Base-by-base conservation (phyloP, 768 basidiomycete genomes). In the Psilocybe subaeruginosa region DNA sequence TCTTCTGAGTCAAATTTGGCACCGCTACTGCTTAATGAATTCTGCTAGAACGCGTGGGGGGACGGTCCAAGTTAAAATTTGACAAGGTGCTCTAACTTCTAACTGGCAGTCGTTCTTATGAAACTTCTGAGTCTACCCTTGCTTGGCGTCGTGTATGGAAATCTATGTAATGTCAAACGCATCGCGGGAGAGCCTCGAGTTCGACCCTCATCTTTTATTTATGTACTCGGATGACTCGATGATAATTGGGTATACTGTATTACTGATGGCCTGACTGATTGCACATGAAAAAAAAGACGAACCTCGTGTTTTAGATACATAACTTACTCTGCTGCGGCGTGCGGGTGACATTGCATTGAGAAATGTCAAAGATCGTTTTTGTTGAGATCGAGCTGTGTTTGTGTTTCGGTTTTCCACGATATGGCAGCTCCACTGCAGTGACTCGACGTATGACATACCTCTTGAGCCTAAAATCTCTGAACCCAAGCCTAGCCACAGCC, bases 141-240 rank as follows among this genome's bases (percentile, higher is more conserved):
- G 41, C 41, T 33, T 11, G 30, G 14, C 16, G 27, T 3, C 5
- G 29, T 31, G 16, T 51, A 5, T 4, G 5, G 31, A 35, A 27
- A n/a, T 37, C 33, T 29, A 35, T 29, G 50, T 14, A n/a, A 53
- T 33, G 51, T 53, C 16, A 53, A 53, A 35, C 51, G 51, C 51
- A 53, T 53, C 51, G 51, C 51, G 51, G 51, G 51, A 53, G 35
- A 31, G 51, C 51, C 51, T 43, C 39, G 54, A 27, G 39, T 17
- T 11, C 14, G 8, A 39, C 37, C 9, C 12, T 8, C 31, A 2
- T 14, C 23, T 17, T 27, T 55, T 41, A 17, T 16, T 16, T 54
- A 12, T 23, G 23, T 12, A 12, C 16, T 27, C 8, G 4, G n/a
- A 7, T 53, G 33, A 17, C 5, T 51, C 12, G 51, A 37, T 53